phyloP scores from a whole-genome alignment of 371 early-diverging fungal genomes.

The Mortierella sp. region DNA sequence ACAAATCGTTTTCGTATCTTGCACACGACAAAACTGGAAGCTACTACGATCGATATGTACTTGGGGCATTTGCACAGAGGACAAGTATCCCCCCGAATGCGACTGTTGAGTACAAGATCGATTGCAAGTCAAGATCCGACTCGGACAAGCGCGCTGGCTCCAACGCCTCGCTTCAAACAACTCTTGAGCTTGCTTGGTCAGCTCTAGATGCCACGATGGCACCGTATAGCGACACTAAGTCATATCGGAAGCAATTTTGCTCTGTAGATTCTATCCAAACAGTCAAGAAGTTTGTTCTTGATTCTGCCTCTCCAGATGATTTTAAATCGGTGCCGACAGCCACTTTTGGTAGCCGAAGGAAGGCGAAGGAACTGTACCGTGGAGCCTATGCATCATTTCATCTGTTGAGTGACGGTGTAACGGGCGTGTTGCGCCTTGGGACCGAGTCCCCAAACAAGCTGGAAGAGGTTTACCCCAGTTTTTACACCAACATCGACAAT shows the following conservation, averaged over 20 bases:
- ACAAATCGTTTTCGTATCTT: slow-evolving; percentile 49
- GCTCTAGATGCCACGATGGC: slow-evolving; percentile 46
- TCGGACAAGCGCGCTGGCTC: neutral
- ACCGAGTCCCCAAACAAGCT: slow-evolving; percentile 45
- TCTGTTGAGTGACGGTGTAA: slow-evolving; percentile 36
- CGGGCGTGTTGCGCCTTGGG: slow-evolving; percentile 47
- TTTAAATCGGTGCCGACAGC: slow-evolving; percentile 10
- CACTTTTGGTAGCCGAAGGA: slow-evolving; percentile 11
- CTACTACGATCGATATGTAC: slow-evolving; percentile 30
- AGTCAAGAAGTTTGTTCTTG: slow-evolving; percentile 47
- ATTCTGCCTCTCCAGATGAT: slow-evolving; percentile 45
- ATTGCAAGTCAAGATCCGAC: slow-evolving; percentile 27
- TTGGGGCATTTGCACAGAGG: slow-evolving; percentile 51
- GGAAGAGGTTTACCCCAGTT: slow-evolving; percentile 3
- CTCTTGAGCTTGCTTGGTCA: slow-evolving; percentile 34
- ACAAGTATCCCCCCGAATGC: slow-evolving; percentile 31
- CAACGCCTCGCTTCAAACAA: slow-evolving; percentile 1
- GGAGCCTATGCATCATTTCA: slow-evolving; percentile 53
- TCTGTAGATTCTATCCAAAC: slow-evolving; percentile 25
- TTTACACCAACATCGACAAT: slow-evolving; percentile 46
- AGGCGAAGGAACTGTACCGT: slow-evolving; percentile 35
- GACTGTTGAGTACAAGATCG: slow-evolving; percentile 40
- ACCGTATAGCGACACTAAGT: slow-evolving; percentile 19
- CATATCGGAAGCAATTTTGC: slow-evolving; percentile 43
- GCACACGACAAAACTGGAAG: slow-evolving; percentile 43